Evolutionary conservation across 371 early-diverging fungal species (phyloP).

Genomic region (Batrachochytrium dendrobatidis): DNA sequence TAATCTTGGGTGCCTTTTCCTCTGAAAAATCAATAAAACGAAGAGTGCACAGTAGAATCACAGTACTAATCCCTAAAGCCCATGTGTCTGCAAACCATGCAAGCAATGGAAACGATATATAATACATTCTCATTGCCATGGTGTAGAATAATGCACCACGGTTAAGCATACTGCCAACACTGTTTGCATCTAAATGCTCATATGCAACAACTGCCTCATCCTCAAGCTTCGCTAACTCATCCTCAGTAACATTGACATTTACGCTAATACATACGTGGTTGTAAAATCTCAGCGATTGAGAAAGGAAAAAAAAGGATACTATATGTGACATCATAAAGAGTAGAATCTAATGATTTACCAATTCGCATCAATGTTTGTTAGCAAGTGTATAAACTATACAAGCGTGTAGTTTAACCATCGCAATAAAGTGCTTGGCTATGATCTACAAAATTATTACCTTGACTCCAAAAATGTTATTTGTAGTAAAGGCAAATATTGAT

Average conservation of each 20-base stretch:
- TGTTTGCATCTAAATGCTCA: background rate
- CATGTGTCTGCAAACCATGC: conserved; percentile 17
- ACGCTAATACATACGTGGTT: conserved; percentile 33
- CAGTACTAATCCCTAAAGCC: conserved; percentile 7
- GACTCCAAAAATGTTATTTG: conserved; percentile 13
- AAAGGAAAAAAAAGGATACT: conserved; percentile 25
- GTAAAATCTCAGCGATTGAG: conserved; percentile 32
- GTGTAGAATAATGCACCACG: conserved; percentile 22
- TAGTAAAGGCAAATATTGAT: conserved; percentile 14
- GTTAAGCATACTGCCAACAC: conserved; percentile 18
- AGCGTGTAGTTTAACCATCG: no score
- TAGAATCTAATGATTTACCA: conserved; percentile 11
- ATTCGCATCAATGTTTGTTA: conserved; percentile 1
- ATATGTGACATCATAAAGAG: conserved; percentile 14
- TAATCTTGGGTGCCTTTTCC: background rate
- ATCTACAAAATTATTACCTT: no score
- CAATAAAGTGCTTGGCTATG: no score
- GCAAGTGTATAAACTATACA: no score
- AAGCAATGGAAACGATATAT: conserved; percentile 14
- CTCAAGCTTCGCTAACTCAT: conserved; percentile 10
- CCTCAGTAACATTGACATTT: conserved; percentile 17
- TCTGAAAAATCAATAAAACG: conserved; percentile 13
- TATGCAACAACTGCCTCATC: background rate
- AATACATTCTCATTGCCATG: conserved; percentile 18
- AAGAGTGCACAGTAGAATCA: background rate